These are phyloP conservation scores for Rhizopus arrhizus DNA, from an alignment of 371 early-diverging fungal species.

Conservation along the genomic window DNA sequence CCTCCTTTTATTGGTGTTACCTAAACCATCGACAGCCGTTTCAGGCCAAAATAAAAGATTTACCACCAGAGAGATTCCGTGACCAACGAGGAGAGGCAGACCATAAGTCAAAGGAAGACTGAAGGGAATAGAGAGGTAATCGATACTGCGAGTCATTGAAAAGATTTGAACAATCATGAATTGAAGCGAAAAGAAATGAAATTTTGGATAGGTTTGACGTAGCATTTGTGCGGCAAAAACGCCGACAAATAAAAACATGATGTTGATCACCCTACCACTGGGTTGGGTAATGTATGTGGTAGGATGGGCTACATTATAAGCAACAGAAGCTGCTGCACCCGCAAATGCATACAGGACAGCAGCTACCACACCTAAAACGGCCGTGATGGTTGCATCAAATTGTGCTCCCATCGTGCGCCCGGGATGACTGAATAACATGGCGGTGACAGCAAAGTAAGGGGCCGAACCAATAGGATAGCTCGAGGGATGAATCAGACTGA, in stretches of 20 bases:
- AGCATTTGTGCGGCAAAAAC: constrained; percentile 34
- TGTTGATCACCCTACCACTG: constrained; percentile 27
- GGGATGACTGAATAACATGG: constrained; percentile 56
- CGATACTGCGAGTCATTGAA: constrained; percentile 28
- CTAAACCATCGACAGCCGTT: constrained; percentile 53
- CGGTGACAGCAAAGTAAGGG: constrained; percentile 47
- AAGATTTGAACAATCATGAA: constrained; percentile 43
- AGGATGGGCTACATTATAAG: constrained; percentile 33
- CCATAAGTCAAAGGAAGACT: constrained; percentile 34
- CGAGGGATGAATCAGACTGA: constrained; percentile 47
- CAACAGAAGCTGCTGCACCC: constrained; percentile 37
- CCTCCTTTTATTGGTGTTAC: constrained; percentile 11
- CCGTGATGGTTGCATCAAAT: constrained; percentile 51
- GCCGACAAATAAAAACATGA: constrained; percentile 33
- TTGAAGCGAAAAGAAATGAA: constrained; percentile 40
- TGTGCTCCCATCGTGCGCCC: constrained; percentile 55
- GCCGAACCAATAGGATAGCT: constrained; percentile 40
- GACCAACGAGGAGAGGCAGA: constrained; percentile 32
- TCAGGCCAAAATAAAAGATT: constrained; percentile 55
- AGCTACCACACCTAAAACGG: constrained; percentile 40
- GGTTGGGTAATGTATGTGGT: constrained; percentile 13
- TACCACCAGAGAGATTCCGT: constrained; percentile 33
- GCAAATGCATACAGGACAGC: constrained; percentile 45
- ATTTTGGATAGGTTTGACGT: constrained; percentile 37
- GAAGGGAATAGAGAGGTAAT: constrained; percentile 23